Base-by-base conservation (phyloP, 345 rosid species). In the Salix exigua region DNA sequence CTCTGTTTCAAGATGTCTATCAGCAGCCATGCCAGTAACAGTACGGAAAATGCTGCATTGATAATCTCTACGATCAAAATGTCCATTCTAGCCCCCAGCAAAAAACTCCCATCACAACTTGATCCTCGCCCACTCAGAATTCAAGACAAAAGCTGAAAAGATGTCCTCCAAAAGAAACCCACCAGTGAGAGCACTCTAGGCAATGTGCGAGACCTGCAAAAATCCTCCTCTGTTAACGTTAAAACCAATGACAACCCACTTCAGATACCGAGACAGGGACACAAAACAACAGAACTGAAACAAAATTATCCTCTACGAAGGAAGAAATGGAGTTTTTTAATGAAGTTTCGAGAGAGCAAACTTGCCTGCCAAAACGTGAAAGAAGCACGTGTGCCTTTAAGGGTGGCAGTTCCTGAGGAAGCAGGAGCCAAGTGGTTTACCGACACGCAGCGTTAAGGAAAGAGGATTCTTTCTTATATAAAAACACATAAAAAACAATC, bases 11-110 rank as follows among this genome's bases (percentile, higher is more conserved):
- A 68, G 33, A 85, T 26, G 18, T 78, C 74, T 13, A 70, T 21
- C 28, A 76, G 26, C 65, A 84, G 40, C 82, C 87, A 85, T n/a
- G 60, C 62, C 30, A 82, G 28, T 9, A 85, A 71, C 64, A 77
- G 70, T 0, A 78, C 9, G 7, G 68, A 42, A 71, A 87, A 85
- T 60, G 70, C 82, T 31, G 51, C 87, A 74, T 84, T 77, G 62
- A 73, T 77, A 48, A 77, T 66, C 55, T 77, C 84, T 26, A 78
- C 14, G 10, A 6, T 33, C 37, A 33, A 62, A 23, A 75, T 31
- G 26, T 80, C 82, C 82, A 75, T 73, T 21, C 42, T 3, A 61
- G 26, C 44, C 23, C 71, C 73, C 23, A 38, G 19, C 50, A 37
- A 33, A 35, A 70, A 69, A 58, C n/a, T n/a, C 44, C 72, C 68